A percentile compares a stretch with the other conserved stretches of the same genome.
Evolutionary conservation across 768 basidiomycete genomes (phyloP).

Genomic region (Macrocybe gigantea): DNA sequence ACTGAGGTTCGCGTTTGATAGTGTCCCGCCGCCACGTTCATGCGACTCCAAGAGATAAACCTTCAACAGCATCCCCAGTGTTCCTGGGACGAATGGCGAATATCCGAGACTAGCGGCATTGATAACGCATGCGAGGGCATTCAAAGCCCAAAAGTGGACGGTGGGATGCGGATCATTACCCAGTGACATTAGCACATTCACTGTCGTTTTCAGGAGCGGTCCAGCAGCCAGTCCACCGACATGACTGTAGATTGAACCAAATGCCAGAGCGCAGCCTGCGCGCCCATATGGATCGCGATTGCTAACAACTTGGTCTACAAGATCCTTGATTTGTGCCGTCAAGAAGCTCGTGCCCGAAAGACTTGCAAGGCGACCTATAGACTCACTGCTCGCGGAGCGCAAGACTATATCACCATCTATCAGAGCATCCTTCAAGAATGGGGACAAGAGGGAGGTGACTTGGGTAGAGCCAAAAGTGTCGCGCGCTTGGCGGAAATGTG

Average conservation of each 20-base stretch:
- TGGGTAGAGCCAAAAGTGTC: constrained; percentile 65
- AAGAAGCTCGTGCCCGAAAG: constrained; percentile 81
- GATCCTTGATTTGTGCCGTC: constrained; percentile 78
- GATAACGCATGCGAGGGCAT: constrained; percentile 80
- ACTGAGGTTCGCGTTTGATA: constrained; percentile 76
- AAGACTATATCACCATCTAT: constrained; percentile 76
- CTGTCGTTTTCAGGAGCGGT: constrained; percentile 90
- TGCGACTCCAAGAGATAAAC: constrained; percentile 88
- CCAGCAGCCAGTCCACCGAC: constrained; percentile 95
- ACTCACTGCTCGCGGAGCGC: constrained; percentile 77
- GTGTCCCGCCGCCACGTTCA: constrained; percentile 86
- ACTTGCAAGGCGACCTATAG: constrained; percentile 81
- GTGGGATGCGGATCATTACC: constrained; percentile 95
- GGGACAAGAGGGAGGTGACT: constrained; percentile 54
- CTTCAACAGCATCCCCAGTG: constrained; percentile 86
- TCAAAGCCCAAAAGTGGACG: constrained; percentile 91
- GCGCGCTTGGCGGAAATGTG: constrained; percentile 49
- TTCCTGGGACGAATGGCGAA: constrained; percentile 81
- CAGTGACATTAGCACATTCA: constrained; percentile 92
- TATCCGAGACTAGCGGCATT: constrained; percentile 90
- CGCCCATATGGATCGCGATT: constrained; percentile 91
- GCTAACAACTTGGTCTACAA: constrained; percentile 91
- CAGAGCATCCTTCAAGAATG: constrained; percentile 81
- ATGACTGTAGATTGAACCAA: constrained; percentile 86
- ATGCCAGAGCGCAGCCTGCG: constrained; percentile 89